Conservation (phyloP, 2,329 filamentous ascomycete genomes). For the Emericellopsis cladophorae region DNA sequence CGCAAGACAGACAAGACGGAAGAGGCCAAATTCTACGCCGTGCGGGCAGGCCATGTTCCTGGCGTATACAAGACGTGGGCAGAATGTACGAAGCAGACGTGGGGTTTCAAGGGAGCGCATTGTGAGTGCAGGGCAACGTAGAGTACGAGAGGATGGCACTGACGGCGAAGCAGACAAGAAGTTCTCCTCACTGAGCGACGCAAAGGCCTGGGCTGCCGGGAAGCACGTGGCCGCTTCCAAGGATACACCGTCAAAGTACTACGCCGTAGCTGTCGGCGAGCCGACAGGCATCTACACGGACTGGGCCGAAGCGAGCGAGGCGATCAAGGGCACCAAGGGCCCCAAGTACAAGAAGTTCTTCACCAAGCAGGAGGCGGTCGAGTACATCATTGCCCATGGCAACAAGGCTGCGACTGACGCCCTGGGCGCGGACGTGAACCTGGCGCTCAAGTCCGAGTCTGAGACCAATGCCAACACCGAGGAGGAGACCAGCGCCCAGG, state of each 20-base stretch:
- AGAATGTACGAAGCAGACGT: constrained; percentile 48
- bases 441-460: too few species aligned
- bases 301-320: constrained; percentile 58
- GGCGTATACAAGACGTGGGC: constrained; percentile 51
- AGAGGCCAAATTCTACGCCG: constrained; percentile 46
- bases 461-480: constrained; percentile 1
- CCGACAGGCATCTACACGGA: constrained; percentile 46
- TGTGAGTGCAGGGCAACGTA: constrained; percentile 37
- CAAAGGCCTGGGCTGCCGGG: constrained; percentile 64
- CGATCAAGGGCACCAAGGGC: constrained; percentile 62
- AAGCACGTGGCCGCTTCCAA: constrained; percentile 25
- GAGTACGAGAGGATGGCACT: not conserved
- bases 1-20: constrained; percentile 31
- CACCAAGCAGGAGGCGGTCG: constrained; percentile 60
- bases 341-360: constrained; percentile 59
- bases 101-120: constrained; percentile 48
- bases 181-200: constrained; percentile 61
- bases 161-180: constrained; percentile 53
- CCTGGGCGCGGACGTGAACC: constrained; percentile 15
- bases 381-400: constrained; percentile 50
- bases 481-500: not conserved
- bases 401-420: constrained; percentile 27
- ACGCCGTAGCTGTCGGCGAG: constrained; percentile 48
- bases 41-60: constrained; percentile 40
- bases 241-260: constrained; percentile 35